Percentiles rank a stretch among this genome's conserved stretches.
phyloP scores from a whole-genome alignment of 495 filamentous ascomycete genomes.

The Trichocladium uniseriatum region DNA sequence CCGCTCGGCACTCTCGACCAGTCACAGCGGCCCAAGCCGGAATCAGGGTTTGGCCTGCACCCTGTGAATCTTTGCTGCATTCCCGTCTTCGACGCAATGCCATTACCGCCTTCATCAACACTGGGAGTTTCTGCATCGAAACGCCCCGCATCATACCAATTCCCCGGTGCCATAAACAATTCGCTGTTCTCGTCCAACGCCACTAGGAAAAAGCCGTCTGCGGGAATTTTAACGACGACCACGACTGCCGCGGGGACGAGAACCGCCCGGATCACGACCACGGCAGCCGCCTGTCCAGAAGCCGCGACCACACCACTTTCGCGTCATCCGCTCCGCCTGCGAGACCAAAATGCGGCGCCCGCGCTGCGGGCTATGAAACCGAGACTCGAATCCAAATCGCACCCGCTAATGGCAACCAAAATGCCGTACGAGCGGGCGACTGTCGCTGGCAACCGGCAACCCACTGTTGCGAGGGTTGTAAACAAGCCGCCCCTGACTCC shows the following conservation, averaged over 20 bases:
- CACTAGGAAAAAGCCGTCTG: conserved; percentile 17
- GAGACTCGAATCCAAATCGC: conserved; percentile 23
- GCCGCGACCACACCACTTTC: conserved; percentile 1
- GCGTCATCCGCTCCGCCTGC: conserved; percentile 24
- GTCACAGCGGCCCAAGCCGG: conserved; percentile 23
- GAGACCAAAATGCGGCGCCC: conserved; percentile 37
- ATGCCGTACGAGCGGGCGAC: conserved; percentile 26
- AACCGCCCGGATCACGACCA: conserved; percentile 26
- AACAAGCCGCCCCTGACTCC: conserved; percentile 38
- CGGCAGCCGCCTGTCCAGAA: conserved; percentile 8
- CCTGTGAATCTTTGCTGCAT: background rate
- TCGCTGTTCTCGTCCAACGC: background rate
- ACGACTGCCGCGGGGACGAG: conserved; percentile 16
- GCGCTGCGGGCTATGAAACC: conserved; percentile 24
- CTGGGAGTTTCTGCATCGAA: background rate
- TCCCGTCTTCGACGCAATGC: conserved; percentile 7
- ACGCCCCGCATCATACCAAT: background rate
- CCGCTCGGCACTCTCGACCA: conserved; percentile 20
- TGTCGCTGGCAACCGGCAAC: conserved; percentile 24
- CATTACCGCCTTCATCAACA: background rate
- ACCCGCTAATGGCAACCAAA: conserved; percentile 16
- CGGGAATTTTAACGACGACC: conserved; percentile 26
- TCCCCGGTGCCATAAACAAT: background rate
- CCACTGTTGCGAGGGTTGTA: conserved; percentile 31
- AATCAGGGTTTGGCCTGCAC: conserved; percentile 22